Evolutionary conservation across 2,329 filamentous ascomycete genomes (phyloP), one percentile per base, ranked within the genome.

Genomic region (Alternaria postmessia): DNA sequence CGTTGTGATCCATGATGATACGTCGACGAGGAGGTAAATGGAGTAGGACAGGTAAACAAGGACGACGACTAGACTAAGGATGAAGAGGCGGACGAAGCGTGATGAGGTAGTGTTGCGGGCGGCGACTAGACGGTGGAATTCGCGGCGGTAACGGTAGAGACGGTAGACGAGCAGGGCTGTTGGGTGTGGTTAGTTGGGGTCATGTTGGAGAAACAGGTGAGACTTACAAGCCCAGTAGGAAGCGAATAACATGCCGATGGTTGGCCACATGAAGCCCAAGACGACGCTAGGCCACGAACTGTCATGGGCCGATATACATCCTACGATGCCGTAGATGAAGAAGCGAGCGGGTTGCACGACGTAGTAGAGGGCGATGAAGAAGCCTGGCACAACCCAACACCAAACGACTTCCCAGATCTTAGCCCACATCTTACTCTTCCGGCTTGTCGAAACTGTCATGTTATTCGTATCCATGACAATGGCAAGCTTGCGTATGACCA

Each of bases 401-500:
- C 87, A 84, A 1, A 83, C 51, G 22, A 86, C 64, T 51, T 91
- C 86, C 51, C 88, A 74, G 0, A 80, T 68, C 18, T 80, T 73
- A 51, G 82, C 82, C 51, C 80, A 79, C 57, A 81, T 76, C 60
- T 80, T 83, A 68, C 85, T 82, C 8, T 76, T 77, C 51, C 78
- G 80, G 56, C 80, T 86, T 54, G 80, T 86, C 4, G 83, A 82
- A 24, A 90, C 71, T 1, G 81, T 81, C 0, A 84, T 81, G 32
- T 84, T 82, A 6, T 87, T 80, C 0, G 86, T 87, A 69, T 90
- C 84, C 75, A 91, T 81, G 34, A 89, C 87, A 20, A 76, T 78
- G 12, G 87, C 86, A 16, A 91, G 81, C 47, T 82, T 84, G 48
- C 86, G 82, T 59, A 89, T 84, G 51, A 91, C 85, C 70, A 88